These are phyloP conservation scores for Tephrocybe sp. DNA, from an alignment of 768 basidiomycete genomes.

Conservation along the genomic window DNA sequence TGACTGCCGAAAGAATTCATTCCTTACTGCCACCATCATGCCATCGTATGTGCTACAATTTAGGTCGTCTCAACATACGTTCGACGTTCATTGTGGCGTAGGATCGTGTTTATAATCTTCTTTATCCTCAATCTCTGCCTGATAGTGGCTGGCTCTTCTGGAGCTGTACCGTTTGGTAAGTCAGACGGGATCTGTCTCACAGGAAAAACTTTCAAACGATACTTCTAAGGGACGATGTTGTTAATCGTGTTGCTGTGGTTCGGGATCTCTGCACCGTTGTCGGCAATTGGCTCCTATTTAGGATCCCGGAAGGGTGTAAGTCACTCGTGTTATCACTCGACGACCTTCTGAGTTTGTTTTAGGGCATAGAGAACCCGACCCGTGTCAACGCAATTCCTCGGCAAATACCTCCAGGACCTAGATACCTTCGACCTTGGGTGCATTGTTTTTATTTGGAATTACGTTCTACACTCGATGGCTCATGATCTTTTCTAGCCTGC, in stretches of 20 bases:
- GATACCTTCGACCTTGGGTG: conserved; percentile 83
- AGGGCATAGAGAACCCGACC: conserved; percentile 81
- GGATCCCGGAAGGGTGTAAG: conserved; percentile 86
- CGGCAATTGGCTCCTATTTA: conserved; percentile 81
- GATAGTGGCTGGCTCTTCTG: conserved; percentile 81
- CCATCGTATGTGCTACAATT: conserved; percentile 64
- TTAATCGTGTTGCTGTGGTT: conserved; percentile 89
- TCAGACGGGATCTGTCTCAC: conserved; percentile 1
- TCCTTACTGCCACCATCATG: conserved; percentile 84
- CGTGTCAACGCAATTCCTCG: conserved; percentile 92
- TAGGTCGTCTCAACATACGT: not conserved
- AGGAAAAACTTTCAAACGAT: no score
- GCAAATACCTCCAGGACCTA: conserved; percentile 90
- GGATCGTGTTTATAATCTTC: conserved; percentile 79
- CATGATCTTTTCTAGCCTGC: conserved; percentile 45
- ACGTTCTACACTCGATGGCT: not conserved
- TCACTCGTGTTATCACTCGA: conserved; percentile 3
- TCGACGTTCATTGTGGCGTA: conserved; percentile 28
- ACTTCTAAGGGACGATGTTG: conserved; percentile 69
- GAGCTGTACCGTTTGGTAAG: conserved; percentile 92
- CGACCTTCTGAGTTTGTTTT: not conserved
- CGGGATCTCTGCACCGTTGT: conserved; percentile 90
- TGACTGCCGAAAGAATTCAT: conserved; percentile 77
- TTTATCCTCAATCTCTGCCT: conserved; percentile 94
- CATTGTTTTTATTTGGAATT: conserved; percentile 19